Evolutionary conservation across 208 protist genomes (phyloP), one percentile per base, ranked within the genome.

Genomic region (Acanthamoeba castellanii): DNA sequence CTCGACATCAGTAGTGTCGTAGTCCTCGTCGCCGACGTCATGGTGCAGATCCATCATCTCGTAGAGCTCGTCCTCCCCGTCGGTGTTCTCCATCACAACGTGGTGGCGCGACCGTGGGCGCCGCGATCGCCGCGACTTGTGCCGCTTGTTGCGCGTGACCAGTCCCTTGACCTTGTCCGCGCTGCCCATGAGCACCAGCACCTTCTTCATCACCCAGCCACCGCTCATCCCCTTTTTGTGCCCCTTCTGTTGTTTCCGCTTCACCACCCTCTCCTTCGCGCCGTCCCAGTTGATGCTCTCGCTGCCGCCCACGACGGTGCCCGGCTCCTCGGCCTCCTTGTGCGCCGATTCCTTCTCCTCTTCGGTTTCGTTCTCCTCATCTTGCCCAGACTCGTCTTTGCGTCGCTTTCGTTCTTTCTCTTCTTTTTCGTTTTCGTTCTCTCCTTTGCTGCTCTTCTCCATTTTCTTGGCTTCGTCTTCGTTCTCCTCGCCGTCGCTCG

Each of bases 191-290:
- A 45, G 20, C 85, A 92, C 64, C 27, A 74, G 59, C 85, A 76
- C 52, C 90, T 94, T 78, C 37, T 94, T 94, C 52, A 64, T 94
- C 32, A 92, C 66, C 61, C 66, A 76, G 5, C 87, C 85, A 18
- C 81, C 84, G 84, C 59, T 61, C 59, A 45, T 90, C 20, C 34
- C 55, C 42, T 9, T 3, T 32, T 90, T 37, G 50, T 90, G 84
- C 25, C 30, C 34, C 50, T 66, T 6, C 27, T 55, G 11, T 2
- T 87, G 78, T 45, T 90, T 27, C n/a, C 16, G 2, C n/a, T 64
- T 34, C 50, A 3, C 32, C 7, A 14, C 50, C 16, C 66, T 55
- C 27, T n/a, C 50, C 6, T 13, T 25, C 32, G 13, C 59, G 8
- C 16, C 50, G 25, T 59, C 76, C 25, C 30, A 27, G 22, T 25